Evolutionary conservation across 169 alveolate genomes (phyloP), one percentile per base, ranked within the genome.

Genomic region (Prorocentrum cordatum): DNA sequence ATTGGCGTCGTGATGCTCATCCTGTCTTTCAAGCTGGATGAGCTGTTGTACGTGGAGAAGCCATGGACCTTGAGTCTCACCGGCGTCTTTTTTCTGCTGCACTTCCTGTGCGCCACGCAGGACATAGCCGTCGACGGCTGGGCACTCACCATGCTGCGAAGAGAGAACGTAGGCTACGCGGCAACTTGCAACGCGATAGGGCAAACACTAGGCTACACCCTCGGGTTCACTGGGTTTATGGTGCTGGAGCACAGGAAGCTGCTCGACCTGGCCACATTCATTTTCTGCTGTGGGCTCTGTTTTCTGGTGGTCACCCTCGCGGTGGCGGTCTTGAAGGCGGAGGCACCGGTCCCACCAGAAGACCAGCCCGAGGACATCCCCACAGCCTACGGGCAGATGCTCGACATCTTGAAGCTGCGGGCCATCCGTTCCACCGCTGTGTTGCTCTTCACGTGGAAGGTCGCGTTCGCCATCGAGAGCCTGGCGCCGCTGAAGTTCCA

Each of bases 91-190:
- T 77, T 77, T 73, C 73, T 77, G 45, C 73, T 77, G 47, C 58
- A 77, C 61, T 50, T 77, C 47, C 88, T 77, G 10, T 77, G 88
- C 50, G 88, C 88, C 45, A 77, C 88, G 9, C 88, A 77, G 61
- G 88, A 77, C 75, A 59, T 77, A 6, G 88, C 88, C 4, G 88
- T 77, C 42, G 88, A 77, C 18, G 88, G 88, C 5, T 77, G 88
- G 88, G 88, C 88, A 12, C 42, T 77, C 12, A 66, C 88, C 18
- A 77, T 77, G 32, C 88, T 77, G n/a, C 88, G 88, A 35, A 73
- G 50, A 16, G 85, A 73, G 70, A 73, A 73, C 62, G 85, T 73
- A 54, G 42, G 85, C 58, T 73, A 73, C 27, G 85, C 85, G 22
- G 85, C 85, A 33, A 73, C 85, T 6, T 42, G 68, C 85, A 73